Evolutionary conservation across 2,329 filamentous ascomycete species (phyloP).

Genomic region (Cladophialophora bantiana): DNA sequence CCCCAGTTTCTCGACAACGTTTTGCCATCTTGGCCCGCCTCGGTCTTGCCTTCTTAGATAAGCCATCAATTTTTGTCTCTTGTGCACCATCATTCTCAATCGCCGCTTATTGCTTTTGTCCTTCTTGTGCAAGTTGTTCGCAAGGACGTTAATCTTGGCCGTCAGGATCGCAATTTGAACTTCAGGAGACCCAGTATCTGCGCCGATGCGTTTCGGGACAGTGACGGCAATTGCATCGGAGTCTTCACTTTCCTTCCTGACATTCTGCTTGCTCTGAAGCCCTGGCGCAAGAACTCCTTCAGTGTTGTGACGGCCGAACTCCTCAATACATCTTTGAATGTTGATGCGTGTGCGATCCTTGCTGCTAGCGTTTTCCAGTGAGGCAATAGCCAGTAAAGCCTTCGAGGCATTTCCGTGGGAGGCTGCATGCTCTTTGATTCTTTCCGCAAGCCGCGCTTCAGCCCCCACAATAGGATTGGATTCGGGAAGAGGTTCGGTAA

Average conservation of each 20-base stretch:
- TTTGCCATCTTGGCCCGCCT: slow-evolving; percentile 86
- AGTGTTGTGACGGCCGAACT: slow-evolving; percentile 90
- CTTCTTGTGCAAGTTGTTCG: slow-evolving; percentile 73
- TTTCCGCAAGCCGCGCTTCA: slow-evolving; percentile 52
- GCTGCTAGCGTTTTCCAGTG: slow-evolving; percentile 76
- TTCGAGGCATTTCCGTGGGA: slow-evolving; percentile 74
- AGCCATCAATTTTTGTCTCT: slow-evolving; percentile 82
- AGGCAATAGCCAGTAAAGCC: slow-evolving; percentile 80
- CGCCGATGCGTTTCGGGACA: slow-evolving; percentile 70
- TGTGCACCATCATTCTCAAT: slow-evolving; percentile 82
- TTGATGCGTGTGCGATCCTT: slow-evolving; percentile 83
- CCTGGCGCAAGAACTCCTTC: slow-evolving; percentile 73
- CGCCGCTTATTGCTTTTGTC: slow-evolving; percentile 97
- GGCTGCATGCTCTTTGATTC: slow-evolving; percentile 39
- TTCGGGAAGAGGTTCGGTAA: slow-evolving; percentile 57
- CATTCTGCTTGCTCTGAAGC: slow-evolving; percentile 46
- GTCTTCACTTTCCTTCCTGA: slow-evolving; percentile 5
- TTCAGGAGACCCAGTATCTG: slow-evolving; percentile 92
- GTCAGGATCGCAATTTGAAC: slow-evolving; percentile 98
- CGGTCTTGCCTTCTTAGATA: slow-evolving; percentile 91
- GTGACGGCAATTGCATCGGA: slow-evolving; percentile 15
- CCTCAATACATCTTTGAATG: slow-evolving; percentile 80
- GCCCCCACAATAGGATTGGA: slow-evolving; percentile 37
- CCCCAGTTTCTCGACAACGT: slow-evolving; percentile 83
- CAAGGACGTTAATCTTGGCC: slow-evolving; percentile 85